A percentile compares a stretch with the other conserved stretches of the same genome.
Evolutionary conservation across 2,329 filamentous ascomycete genomes (phyloP).

Genomic region (Penicillium sp.): DNA sequence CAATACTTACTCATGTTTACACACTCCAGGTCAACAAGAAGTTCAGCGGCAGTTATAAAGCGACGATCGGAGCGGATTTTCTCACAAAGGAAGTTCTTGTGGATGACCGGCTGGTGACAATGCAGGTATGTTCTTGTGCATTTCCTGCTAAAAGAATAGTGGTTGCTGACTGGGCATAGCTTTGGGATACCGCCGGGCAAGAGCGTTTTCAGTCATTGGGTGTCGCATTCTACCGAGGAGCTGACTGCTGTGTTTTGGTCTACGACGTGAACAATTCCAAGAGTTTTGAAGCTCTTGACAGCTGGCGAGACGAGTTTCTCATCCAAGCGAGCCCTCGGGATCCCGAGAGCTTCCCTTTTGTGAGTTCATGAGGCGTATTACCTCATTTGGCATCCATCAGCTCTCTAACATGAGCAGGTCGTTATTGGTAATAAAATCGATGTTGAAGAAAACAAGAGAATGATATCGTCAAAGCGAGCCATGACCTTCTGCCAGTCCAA

Average conservation of each 20-base stretch:
- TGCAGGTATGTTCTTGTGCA: conserved; percentile 65
- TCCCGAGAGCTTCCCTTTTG: conserved; percentile 96
- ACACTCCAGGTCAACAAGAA: conserved; percentile 93
- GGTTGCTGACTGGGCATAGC: conserved; percentile 47
- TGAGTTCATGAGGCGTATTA: conserved; percentile 49
- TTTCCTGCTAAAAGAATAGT: neutral
- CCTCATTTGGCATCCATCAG: too few species aligned
- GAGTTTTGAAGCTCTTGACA: conserved; percentile 97
- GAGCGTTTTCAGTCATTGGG: conserved; percentile 96
- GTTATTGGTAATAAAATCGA: conserved; percentile 99
- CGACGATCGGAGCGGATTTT: conserved; percentile 97
- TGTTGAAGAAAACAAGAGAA: conserved; percentile 94
- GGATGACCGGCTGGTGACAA: conserved; percentile 94
- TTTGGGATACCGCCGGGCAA: conserved; percentile 97
- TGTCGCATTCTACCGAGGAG: conserved; percentile 94
- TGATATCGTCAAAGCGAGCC: conserved; percentile 92
- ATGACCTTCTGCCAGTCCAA: conserved; percentile 98
- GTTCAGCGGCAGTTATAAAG: conserved; percentile 99
- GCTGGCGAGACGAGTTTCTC: conserved; percentile 96
- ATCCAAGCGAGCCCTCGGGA: conserved; percentile 96
- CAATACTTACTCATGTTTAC: conserved; percentile 7
- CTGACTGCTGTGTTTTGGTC: conserved; percentile 95
- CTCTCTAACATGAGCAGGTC: conserved; percentile 51
- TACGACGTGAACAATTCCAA: conserved; percentile 99
- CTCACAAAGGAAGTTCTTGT: conserved; percentile 96